These are phyloP conservation scores for Delphinella strobiligena DNA, from an alignment of 2,329 filamentous ascomycete species.

Conservation along the genomic window DNA sequence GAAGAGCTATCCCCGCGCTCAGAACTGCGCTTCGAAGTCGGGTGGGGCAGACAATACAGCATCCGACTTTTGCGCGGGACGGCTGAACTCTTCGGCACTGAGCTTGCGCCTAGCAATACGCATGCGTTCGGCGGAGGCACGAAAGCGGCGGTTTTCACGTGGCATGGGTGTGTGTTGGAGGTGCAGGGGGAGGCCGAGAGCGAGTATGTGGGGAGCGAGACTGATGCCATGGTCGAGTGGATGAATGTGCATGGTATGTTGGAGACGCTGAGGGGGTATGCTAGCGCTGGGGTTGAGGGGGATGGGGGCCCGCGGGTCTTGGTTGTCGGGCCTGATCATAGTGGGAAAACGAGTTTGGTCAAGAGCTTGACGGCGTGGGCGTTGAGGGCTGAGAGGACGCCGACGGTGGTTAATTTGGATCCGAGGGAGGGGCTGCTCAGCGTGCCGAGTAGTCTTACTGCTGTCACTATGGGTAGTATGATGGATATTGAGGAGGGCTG, in stretches of 20 bases:
- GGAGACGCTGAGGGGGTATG: slow-evolving; percentile 55
- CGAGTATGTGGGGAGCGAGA: slow-evolving; percentile 65
- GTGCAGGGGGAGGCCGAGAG: slow-evolving; percentile 56
- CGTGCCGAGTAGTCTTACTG: slow-evolving; percentile 64
- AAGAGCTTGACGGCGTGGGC: slow-evolving; percentile 63
- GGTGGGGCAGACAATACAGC: slow-evolving; percentile 21
- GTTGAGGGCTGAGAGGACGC: slow-evolving; percentile 70
- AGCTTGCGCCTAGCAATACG: slow-evolving; percentile 67
- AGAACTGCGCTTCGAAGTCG: slow-evolving; percentile 32
- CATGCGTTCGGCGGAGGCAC: slow-evolving; percentile 71
- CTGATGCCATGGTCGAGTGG: slow-evolving; percentile 61
- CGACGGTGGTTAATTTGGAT: slow-evolving; percentile 70
- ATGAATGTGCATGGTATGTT: slow-evolving; percentile 83
- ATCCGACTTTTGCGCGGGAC: slow-evolving; percentile 62
- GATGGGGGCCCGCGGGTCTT: slow-evolving; percentile 63
- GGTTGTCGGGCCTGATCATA: slow-evolving; percentile 63
- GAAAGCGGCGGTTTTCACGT: slow-evolving; percentile 83
- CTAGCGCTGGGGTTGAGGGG: slow-evolving; percentile 18
- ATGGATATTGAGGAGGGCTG: slow-evolving; percentile 75
- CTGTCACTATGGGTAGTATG: slow-evolving; percentile 74
- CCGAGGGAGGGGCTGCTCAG: slow-evolving; percentile 52
- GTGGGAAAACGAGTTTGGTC: slow-evolving; percentile 51
- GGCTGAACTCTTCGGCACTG: slow-evolving; percentile 89
- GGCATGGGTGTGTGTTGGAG: slow-evolving; percentile 80
- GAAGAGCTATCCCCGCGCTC: slow-evolving; percentile 33